Base-by-base conservation (phyloP, 1,139 yeast genomes). In the Saccharomyces uvarum region DNA sequence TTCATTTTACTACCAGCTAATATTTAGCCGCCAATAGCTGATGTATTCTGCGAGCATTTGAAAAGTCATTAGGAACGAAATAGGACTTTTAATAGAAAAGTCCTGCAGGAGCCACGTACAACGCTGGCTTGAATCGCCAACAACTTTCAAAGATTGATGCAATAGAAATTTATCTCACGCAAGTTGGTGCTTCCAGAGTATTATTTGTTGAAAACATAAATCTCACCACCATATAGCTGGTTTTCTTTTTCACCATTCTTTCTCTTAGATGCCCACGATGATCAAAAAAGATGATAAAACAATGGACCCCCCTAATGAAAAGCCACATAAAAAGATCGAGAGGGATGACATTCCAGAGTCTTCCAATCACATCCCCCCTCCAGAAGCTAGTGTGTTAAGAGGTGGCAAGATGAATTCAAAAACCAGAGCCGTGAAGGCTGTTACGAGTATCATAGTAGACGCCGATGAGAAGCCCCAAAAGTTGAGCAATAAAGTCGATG, bases 301-400 rank as follows among this genome's bases (percentile, higher is more conserved):
- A 38, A 19, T 38, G 44, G 44, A 38, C n/a, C 44, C 48, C 38
- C 51, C 56, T 27, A 51, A 53, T 32, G 54, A 54, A 48, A 51
- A 54, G 24, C 49, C 51, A 48, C 56, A 53, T 42, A 42, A 47
- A 21, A 52, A 50, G 32, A 48, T 55, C 16, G 53, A 48, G 1
- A 51, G 49, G 29, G 52, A 44, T n/a, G 57, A 50, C 26, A 48
- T 47, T 32, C 44, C 44, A 16, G 44, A 38, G 13, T 38, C 44
- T 38, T 38, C 44, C 44, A 38, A 44, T 13, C 62, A 57, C 41
- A 53, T 57, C 21, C 63, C 64, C 29, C 66, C 67, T 44, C 65
- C 68, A 11, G 63, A 59, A 14, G 51, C 58, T 2, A 48, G 48
- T 27, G 53, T 54, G 9, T 14, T 58, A 29, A 56, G 53, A 33